Evolutionary conservation across 441 rosid genomes (phyloP), one percentile per base, ranked within the genome.

Genomic region (Manihot esculenta): DNA sequence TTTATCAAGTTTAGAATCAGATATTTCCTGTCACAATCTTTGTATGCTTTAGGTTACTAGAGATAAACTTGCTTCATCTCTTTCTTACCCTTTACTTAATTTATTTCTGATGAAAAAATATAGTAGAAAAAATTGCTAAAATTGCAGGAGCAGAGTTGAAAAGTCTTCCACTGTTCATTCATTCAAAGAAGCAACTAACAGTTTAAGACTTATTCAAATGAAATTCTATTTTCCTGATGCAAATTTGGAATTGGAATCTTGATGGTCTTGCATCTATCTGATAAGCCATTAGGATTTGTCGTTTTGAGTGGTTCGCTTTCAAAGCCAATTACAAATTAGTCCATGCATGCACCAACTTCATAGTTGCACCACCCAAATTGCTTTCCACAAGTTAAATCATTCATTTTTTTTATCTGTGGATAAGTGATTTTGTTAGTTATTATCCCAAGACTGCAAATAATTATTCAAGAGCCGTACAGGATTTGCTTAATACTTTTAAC

Each of bases 21-120:
- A 76, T 77, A 60, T 74, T 60, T 68, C 72, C 62, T 72, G 72
- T 71, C 78, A 84, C 83, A 73, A 57, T 79, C 85, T 83, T 83
- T 77, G 69, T 72, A 59, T 62, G 88, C 20, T 72, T 26, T 44
- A 30, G 18, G 55, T 45, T 49, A 38, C 17, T 54, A 51, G 33
- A 73, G 69, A 53, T 76, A 26, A 76, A 67, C 60, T 72, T 54
- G 67, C 12, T 78, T 83, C 86, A 81, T 73, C 13, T 76, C 76
- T 71, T 81, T 84, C 65, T 79, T 73, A 78, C 84, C 77, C 64
- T 49, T 70, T 18, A 78, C 77, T 80, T 76, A 83, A 72, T 54
- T n/a, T 42, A 35, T 5, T n/a, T 3, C 20, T 54, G 44, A 10
- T 20, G 3, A 6, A 14, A 12, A 3, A 27, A n/a, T 1, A 58